A percentile compares a stretch with the other conserved stretches of the same genome.
Conservation (phyloP, 108 stramenopile genomes). For the Fragilaria crotonensis region DNA sequence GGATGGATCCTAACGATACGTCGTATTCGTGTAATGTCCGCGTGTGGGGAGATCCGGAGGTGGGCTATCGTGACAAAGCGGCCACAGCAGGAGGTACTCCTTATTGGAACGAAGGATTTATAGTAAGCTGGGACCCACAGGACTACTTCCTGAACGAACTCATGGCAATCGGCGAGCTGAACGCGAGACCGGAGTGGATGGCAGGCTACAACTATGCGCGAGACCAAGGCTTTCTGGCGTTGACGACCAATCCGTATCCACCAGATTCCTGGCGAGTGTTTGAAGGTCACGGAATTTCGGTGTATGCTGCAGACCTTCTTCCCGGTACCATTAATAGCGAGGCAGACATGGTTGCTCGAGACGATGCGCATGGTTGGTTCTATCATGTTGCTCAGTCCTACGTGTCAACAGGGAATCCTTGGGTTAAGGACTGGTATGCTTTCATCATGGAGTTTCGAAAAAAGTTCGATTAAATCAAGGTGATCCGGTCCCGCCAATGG, state of each 20-base stretch:
- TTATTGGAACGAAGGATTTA: neutral
- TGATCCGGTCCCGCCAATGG: neutral
- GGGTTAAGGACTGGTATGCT: neutral
- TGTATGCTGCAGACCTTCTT: neutral
- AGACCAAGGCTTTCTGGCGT: neutral
- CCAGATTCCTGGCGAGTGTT: neutral
- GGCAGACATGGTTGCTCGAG: neutral
- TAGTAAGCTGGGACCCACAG: neutral
- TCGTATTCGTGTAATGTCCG: neutral
- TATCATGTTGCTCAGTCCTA: neutral
- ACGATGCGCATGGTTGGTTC: neutral
- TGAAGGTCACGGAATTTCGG: neutral
- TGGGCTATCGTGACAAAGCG: neutral
- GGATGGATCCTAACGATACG: neutral
- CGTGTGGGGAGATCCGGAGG: neutral
- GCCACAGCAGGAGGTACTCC: neutral
- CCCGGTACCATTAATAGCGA: neutral
- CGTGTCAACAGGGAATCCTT: neutral
- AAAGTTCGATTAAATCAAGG: neutral
- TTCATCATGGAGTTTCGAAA: neutral
- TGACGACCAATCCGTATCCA: neutral
- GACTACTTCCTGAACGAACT: neutral
- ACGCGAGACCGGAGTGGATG: neutral
- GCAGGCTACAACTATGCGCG: neutral
- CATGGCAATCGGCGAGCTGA: neutral